Evolutionary conservation across 192 early-diverging fungal species (phyloP).

Genomic region (Martensiomyces pterosporus): DNA sequence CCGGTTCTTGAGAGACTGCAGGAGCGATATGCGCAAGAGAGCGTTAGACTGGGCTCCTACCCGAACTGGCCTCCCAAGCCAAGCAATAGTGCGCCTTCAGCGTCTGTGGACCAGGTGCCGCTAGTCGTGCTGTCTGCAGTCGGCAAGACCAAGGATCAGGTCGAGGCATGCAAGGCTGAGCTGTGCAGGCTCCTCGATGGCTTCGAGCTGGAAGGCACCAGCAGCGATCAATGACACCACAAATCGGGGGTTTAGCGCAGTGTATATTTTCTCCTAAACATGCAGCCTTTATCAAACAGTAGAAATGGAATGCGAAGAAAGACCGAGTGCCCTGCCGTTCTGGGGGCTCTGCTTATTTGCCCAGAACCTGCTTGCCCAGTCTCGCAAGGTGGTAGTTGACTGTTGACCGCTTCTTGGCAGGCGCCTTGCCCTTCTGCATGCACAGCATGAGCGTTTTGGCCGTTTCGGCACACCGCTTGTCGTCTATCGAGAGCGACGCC

Average conservation of each 20-base stretch:
- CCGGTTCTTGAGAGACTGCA: constrained; percentile 24
- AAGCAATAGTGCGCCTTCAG: not conserved
- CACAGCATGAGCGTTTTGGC: constrained; percentile 35
- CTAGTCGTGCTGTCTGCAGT: constrained; percentile 24
- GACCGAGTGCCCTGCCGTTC: too few species aligned
- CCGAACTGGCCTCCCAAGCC: constrained; percentile 23
- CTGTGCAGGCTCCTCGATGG: constrained; percentile 14
- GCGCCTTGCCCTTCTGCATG: constrained; percentile 31
- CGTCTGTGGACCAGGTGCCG: constrained; percentile 1
- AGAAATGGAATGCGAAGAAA: too few species aligned
- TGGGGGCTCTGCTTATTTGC: constrained; percentile 21
- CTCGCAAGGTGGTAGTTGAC: constrained; percentile 50
- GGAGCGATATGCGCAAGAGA: constrained; percentile 6
- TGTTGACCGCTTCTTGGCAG: constrained; percentile 10
- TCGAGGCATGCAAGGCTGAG: constrained; percentile 13
- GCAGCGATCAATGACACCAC: too few species aligned
- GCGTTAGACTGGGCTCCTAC: constrained; percentile 34
- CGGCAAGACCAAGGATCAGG: constrained; percentile 4
- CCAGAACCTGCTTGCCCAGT: constrained; percentile 46
- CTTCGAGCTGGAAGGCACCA: too few species aligned
- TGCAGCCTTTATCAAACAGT: too few species aligned
- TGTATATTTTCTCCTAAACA: too few species aligned
- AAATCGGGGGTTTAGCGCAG: too few species aligned
- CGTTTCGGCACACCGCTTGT: constrained; percentile 27
- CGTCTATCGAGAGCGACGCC: constrained; percentile 40